Conservation (phyloP, 371 early-diverging fungal species). For the Enterospora canceri region DNA sequence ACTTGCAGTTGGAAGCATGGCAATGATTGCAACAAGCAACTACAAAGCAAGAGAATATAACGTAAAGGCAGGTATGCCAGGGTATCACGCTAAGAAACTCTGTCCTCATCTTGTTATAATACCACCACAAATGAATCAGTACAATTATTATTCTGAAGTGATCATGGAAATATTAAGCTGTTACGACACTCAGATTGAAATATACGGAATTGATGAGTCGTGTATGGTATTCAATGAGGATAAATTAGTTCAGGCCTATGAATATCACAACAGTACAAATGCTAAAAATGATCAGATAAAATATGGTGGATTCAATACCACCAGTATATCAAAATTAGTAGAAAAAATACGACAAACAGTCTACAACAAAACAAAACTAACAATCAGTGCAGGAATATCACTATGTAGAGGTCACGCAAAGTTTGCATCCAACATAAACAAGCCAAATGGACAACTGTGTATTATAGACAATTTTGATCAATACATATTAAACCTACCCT, state of each 20-base stretch:
- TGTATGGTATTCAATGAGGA: constrained; percentile 23
- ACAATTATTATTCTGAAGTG: constrained; percentile 55
- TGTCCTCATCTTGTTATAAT: constrained; percentile 61
- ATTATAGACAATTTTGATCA: constrained; percentile 18
- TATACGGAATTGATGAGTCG: constrained; percentile 43
- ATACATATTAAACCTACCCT: constrained; percentile 9
- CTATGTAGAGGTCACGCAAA: constrained; percentile 38
- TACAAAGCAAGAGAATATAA: constrained; percentile 65
- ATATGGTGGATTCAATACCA: constrained; percentile 3
- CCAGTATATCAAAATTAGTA: constrained; percentile 11
- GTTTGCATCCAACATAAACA: constrained; percentile 30
- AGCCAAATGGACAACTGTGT: constrained; percentile 36
- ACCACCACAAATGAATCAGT: constrained; percentile 67
- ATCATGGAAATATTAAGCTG: constrained; percentile 30
- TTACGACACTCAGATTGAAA: constrained; percentile 39
- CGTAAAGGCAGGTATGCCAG: constrained; percentile 63
- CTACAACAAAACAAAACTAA: constrained; percentile 23
- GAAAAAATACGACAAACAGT: constrained; percentile 23
- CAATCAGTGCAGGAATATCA: constrained; percentile 42
- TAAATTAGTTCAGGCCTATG: constrained; percentile 22
- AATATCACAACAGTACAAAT: neutral
- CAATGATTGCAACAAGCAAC: constrained; percentile 62
- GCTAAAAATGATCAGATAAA: neutral
- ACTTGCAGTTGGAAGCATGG: constrained; percentile 44
- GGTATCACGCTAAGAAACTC: constrained; percentile 59